Evolutionary conservation across 108 stramenopile genomes (phyloP).

Genomic region (Seminavis robusta): DNA sequence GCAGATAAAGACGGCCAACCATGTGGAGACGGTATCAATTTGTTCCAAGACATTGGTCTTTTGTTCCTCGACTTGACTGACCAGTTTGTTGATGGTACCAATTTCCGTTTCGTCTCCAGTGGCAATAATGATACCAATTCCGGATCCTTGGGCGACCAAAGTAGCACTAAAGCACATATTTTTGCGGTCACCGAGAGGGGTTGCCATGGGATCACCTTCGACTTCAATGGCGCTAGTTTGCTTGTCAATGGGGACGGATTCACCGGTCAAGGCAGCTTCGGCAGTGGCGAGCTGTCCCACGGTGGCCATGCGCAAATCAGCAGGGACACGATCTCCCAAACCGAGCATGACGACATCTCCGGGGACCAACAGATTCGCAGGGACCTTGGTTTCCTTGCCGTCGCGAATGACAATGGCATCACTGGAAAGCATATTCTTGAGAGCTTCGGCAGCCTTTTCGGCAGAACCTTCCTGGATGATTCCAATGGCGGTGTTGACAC

Average conservation of each 20-base stretch:
- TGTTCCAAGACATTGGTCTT: constrained; percentile 93
- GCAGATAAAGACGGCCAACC: constrained; percentile 75
- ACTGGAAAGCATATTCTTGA: constrained; percentile 76
- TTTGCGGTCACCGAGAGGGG: constrained; percentile 80
- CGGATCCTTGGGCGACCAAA: constrained; percentile 85
- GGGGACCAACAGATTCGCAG: constrained; percentile 58
- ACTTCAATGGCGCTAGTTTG: constrained; percentile 38
- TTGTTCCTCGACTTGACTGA: constrained; percentile 71
- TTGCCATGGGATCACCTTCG: constrained; percentile 41
- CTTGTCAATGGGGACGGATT: constrained; percentile 89
- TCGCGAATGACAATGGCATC: constrained; percentile 68
- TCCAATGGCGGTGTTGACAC: constrained; percentile 72
- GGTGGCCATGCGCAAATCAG: constrained; percentile 83
- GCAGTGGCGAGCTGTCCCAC: constrained; percentile 67
- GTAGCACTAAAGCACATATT: constrained; percentile 90
- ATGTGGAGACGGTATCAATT: constrained; percentile 85
- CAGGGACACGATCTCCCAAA: constrained; percentile 79
- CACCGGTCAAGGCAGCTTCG: constrained; percentile 92
- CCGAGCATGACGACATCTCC: constrained; percentile 69
- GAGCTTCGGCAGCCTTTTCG: constrained; percentile 72
- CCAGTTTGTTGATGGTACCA: constrained; percentile 90
- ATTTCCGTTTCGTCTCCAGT: constrained; percentile 92
- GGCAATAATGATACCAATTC: constrained; percentile 76
- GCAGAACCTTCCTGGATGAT: constrained; percentile 82
- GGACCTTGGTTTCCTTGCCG: constrained; percentile 65